Conservation (phyloP, 306 rosid species). For the Cicer cuneatum region DNA sequence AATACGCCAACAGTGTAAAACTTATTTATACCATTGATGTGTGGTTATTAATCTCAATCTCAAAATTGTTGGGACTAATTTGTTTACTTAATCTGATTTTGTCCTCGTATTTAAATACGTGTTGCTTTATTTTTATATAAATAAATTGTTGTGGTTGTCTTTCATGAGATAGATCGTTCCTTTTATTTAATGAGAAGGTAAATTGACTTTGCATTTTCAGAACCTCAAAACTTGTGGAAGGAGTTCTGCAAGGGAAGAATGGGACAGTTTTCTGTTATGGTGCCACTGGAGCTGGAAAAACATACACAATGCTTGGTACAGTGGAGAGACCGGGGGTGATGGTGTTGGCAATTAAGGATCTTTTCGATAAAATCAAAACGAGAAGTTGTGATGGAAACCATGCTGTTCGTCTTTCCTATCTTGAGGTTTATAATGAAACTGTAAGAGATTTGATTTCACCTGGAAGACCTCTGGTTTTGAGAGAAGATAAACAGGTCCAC, state of each 20-base stretch:
- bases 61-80: not conserved
- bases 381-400: conserved; percentile 93
- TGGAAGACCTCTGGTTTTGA: conserved; percentile 87
- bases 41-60: not conserved
- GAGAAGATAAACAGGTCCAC: conserved; percentile 91
- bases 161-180: conserved; percentile 10
- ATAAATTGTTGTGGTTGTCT: not conserved
- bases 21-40: not conserved
- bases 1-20: not conserved
- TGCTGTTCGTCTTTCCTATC: conserved; percentile 82
- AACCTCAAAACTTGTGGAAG: conserved; percentile 88
- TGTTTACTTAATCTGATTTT: not conserved
- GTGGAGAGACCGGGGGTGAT: conserved; percentile 87
- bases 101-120: not conserved
- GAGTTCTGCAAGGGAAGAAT: conserved; percentile 90
- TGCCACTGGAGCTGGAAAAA: conserved; percentile 95
- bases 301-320: conserved; percentile 94
- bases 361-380: conserved; percentile 77
- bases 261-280: conserved; percentile 96
- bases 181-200: conserved; percentile 24
- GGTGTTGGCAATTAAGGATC: conserved; percentile 96
- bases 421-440: conserved; percentile 92
- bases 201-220: conserved; percentile 64
- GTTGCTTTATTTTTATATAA: not conserved
- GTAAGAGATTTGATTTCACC: conserved; percentile 92